These are phyloP conservation scores for Penicillium cosmopolitanum DNA, from an alignment of 495 filamentous ascomycete genomes.

Conservation along the genomic window DNA sequence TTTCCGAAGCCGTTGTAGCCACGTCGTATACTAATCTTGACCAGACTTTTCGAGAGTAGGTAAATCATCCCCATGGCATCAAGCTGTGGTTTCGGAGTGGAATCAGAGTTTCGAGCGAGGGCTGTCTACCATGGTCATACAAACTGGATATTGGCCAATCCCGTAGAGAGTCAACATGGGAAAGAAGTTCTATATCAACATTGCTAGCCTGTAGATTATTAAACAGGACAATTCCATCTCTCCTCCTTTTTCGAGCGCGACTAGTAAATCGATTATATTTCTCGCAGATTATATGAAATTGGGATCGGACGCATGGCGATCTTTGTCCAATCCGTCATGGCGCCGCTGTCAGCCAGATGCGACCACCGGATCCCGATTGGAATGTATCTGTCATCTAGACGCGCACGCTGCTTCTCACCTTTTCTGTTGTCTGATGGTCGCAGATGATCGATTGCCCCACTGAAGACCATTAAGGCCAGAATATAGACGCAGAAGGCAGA, in stretches of 20 bases:
- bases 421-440: slow-evolving; percentile 10
- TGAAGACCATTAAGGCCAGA: neutral
- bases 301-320: slow-evolving; percentile 17
- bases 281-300: neutral
- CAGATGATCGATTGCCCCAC: slow-evolving; percentile 4
- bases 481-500: slow-evolving; percentile 8
- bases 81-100: too few species aligned
- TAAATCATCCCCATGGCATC: too few species aligned
- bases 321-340: slow-evolving; percentile 25
- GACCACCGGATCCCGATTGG: slow-evolving; percentile 7
- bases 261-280: neutral
- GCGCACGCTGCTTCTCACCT: slow-evolving; percentile 11
- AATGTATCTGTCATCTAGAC: slow-evolving; percentile 20
- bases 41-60: too few species aligned
- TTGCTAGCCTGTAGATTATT: too few species aligned
- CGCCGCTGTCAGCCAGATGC: slow-evolving; percentile 20
- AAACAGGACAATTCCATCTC: neutral
- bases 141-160: too few species aligned
- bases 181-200: too few species aligned
- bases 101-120: too few species aligned
- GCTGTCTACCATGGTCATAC: too few species aligned
- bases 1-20: too few species aligned
- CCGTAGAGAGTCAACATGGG: too few species aligned
- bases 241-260: neutral
- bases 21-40: too few species aligned